These are phyloP conservation scores for Xylaria sp. DNA, from an alignment of 2,329 filamentous ascomycete genomes.

Conservation along the genomic window DNA sequence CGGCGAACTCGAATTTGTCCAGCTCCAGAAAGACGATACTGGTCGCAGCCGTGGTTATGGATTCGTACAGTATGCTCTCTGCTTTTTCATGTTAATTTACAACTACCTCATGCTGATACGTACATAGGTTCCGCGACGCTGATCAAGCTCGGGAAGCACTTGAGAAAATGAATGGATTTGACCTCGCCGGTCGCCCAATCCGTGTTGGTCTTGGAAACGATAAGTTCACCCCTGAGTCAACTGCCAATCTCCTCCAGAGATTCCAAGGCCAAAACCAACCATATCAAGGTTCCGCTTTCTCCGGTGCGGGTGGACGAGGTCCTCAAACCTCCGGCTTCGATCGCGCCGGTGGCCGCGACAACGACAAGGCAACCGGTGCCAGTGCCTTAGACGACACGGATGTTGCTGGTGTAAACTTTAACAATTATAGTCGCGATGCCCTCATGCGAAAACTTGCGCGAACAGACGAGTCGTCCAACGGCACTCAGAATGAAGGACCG, in stretches of 20 bases:
- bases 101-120: slow-evolving; percentile 50
- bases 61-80: slow-evolving; percentile 88
- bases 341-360: slow-evolving; percentile 87
- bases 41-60: slow-evolving; percentile 94
- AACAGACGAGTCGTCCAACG: slow-evolving; percentile 81
- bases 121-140: slow-evolving; percentile 83
- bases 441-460: slow-evolving; percentile 98
- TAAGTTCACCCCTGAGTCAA: slow-evolving; percentile 99
- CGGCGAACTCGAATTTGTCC: slow-evolving; percentile 96
- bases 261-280: slow-evolving; percentile 84
- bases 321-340: slow-evolving; percentile 89
- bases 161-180: slow-evolving; percentile 99
- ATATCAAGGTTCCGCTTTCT: slow-evolving; percentile 92
- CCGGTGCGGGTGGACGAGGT: slow-evolving; percentile 87
- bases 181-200: slow-evolving; percentile 95
- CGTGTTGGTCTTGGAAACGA: slow-evolving; percentile 99
- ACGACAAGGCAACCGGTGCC: slow-evolving; percentile 88
- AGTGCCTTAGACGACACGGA: slow-evolving; percentile 98
- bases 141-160: slow-evolving; percentile 92
- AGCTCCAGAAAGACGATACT: slow-evolving; percentile 94
- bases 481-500: slow-evolving; percentile 75
- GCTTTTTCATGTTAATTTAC: too few relatives aligned
- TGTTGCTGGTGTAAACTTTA: slow-evolving; percentile 98
- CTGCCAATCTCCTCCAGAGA: slow-evolving; percentile 89
- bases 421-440: slow-evolving; percentile 97